Evolutionary conservation across 2,329 filamentous ascomycete genomes (phyloP).

Genomic region (Hansfordia pulvinata): DNA sequence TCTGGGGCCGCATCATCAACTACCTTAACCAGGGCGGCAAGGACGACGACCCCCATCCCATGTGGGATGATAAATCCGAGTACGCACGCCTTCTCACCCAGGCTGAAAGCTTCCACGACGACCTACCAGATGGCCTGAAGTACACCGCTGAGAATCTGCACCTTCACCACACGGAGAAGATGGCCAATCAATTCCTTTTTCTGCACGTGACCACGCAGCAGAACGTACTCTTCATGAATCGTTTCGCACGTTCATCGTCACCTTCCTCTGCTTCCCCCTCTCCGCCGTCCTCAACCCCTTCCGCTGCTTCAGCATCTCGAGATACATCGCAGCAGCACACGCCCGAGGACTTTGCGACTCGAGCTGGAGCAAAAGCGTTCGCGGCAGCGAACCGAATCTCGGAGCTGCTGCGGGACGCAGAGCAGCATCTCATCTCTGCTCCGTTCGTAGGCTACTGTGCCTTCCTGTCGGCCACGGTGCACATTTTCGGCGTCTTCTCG

Average conservation of each 20-base stretch:
- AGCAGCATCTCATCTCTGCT: slow-evolving; percentile 68
- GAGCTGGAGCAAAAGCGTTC: slow-evolving; percentile 63
- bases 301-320: no score
- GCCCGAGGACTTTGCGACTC: slow-evolving; percentile 64
- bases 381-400: slow-evolving; percentile 81
- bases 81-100: slow-evolving; percentile 60
- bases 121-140: slow-evolving; percentile 56
- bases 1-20: slow-evolving; percentile 83
- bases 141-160: slow-evolving; percentile 76
- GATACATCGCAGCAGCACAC: slow-evolving; percentile 57
- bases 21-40: slow-evolving; percentile 87
- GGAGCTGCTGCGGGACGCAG: slow-evolving; percentile 65
- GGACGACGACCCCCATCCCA: slow-evolving; percentile 59
- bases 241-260: slow-evolving; percentile 66
- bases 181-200: slow-evolving; percentile 85
- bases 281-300: no score
- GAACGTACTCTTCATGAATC: slow-evolving; percentile 78
- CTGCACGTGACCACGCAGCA: slow-evolving; percentile 85
- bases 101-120: slow-evolving; percentile 54
- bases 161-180: slow-evolving; percentile 69
- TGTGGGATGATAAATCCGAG: slow-evolving; percentile 73
- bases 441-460: slow-evolving; percentile 93
- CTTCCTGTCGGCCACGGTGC: slow-evolving; percentile 87
- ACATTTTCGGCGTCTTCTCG: slow-evolving; percentile 84
- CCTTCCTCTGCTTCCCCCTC: no score